A percentile compares a stretch with the other conserved stretches of the same genome.
Evolutionary conservation across 169 alveolate genomes (phyloP).

Genomic region (Plasmodium berghei): DNA sequence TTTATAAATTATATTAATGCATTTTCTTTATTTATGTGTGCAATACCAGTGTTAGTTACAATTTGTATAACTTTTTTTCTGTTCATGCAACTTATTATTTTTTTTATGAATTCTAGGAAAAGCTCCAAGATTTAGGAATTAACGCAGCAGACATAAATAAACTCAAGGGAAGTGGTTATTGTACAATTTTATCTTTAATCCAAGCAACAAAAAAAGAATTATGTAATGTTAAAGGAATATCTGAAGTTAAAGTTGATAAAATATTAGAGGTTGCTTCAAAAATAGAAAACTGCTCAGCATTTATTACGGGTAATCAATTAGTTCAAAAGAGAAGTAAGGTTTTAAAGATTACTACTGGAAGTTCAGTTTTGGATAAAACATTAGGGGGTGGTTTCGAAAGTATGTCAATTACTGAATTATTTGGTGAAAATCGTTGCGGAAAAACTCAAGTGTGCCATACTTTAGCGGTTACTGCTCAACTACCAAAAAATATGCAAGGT

Average conservation of each 20-base stretch:
- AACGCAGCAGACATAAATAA: constrained; percentile 93
- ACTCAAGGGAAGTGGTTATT: constrained; percentile 92
- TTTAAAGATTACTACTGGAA: constrained; percentile 77
- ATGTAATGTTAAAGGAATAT: constrained; percentile 93
- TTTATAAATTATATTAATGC: no score
- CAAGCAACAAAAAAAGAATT: constrained; percentile 87
- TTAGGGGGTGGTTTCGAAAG: constrained; percentile 97
- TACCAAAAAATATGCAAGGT: constrained; percentile 93
- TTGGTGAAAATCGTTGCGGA: constrained; percentile 98
- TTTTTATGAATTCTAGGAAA: constrained; percentile 70
- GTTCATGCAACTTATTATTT: not conserved
- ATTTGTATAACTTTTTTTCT: not conserved
- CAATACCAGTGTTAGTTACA: no score
- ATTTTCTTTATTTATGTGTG: no score
- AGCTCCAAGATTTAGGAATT: constrained; percentile 92
- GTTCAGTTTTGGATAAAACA: constrained; percentile 90
- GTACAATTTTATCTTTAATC: constrained; percentile 91
- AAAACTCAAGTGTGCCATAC: constrained; percentile 97
- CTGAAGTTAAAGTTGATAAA: constrained; percentile 95
- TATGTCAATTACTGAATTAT: constrained; percentile 94
- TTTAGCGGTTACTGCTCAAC: constrained; percentile 92
- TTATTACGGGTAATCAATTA: constrained; percentile 75
- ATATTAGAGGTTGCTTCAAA: constrained; percentile 91
- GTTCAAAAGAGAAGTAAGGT: constrained; percentile 65
- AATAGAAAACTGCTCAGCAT: constrained; percentile 73